Percentiles rank a stretch among this genome's conserved stretches.
Conservation (phyloP, 2,329 filamentous ascomycete genomes). For the Alternaria ethzedia region DNA sequence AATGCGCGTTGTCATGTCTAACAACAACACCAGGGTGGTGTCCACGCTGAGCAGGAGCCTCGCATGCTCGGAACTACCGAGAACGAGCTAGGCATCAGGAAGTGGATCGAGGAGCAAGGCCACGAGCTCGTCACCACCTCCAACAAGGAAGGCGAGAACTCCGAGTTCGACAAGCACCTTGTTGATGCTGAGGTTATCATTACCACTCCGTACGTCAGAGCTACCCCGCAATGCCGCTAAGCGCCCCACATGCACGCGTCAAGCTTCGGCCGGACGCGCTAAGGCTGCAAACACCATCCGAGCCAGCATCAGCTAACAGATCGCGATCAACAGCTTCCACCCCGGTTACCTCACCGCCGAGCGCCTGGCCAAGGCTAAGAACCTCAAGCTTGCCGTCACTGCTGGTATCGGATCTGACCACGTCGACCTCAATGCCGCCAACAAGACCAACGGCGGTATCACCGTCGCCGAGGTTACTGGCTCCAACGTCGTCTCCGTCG, state of each 20-base stretch:
- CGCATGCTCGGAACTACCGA: slow-evolving; percentile 92
- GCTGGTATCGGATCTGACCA: slow-evolving; percentile 99
- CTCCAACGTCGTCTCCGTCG: slow-evolving; percentile 97
- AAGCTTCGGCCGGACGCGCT: slow-evolving; percentile 15
- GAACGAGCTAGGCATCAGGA: slow-evolving; percentile 96
- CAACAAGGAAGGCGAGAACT: slow-evolving; percentile 94
- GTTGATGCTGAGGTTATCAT: slow-evolving; percentile 99
- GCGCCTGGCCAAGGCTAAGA: slow-evolving; percentile 97
- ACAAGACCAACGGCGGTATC: slow-evolving; percentile 97
- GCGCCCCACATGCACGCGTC: slow-evolving; percentile 37
- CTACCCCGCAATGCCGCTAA: slow-evolving; percentile 37
- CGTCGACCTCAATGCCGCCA: slow-evolving; percentile 94
- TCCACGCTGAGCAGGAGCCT: slow-evolving; percentile 89
- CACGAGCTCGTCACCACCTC: slow-evolving; percentile 97
- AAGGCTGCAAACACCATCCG: slow-evolving; percentile 14
- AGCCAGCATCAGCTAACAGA: slow-evolving; percentile 20
- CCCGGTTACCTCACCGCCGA: slow-evolving; percentile 96
- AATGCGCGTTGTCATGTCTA: slow-evolving; percentile 21
- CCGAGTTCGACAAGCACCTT: slow-evolving; percentile 92
- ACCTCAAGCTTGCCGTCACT: slow-evolving; percentile 95
- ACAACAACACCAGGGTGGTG: slow-evolving; percentile 63
- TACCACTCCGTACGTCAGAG: slow-evolving; percentile 79
- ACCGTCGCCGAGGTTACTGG: slow-evolving; percentile 98
- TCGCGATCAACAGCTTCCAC: slow-evolving; percentile 74
- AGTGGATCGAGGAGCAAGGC: slow-evolving; percentile 97